These are phyloP conservation scores for Aurantiochytrium sp. DNA, from an alignment of 108 stramenopile species.

Conservation along the genomic window DNA sequence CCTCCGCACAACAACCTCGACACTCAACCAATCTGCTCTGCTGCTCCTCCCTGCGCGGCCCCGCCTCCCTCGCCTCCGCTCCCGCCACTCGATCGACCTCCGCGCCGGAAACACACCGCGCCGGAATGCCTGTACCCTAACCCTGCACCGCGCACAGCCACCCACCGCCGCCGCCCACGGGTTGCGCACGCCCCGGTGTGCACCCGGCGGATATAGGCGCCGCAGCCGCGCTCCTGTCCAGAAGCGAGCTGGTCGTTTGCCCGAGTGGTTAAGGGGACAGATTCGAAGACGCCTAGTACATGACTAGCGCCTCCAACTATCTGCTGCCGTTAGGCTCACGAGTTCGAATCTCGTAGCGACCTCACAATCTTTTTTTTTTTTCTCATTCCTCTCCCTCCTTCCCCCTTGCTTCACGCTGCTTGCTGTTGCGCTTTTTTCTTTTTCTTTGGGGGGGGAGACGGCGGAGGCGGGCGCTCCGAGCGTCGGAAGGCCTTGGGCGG, in stretches of 20 bases:
- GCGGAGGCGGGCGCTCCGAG: too few species aligned
- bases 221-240: too few species aligned
- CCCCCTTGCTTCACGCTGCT: too few species aligned
- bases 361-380: neutral
- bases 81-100: neutral
- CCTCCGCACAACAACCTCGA: neutral
- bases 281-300: neutral
- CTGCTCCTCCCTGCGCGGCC: neutral
- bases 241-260: neutral
- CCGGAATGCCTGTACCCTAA: too few species aligned
- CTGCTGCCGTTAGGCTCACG: neutral
- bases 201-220: too few species aligned
- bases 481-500: too few species aligned
- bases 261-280: constrained; percentile 9
- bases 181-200: too few species aligned
- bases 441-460: neutral
- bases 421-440: neutral
- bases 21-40: neutral
- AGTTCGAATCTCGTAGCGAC: constrained; percentile 9
- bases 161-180: too few species aligned
- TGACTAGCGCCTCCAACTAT: neutral
- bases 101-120: too few species aligned
- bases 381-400: neutral
- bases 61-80: neutral
- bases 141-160: too few species aligned